phyloP scores from a whole-genome alignment of 2,329 filamentous ascomycete genomes.

The Fusarium nodosum region DNA sequence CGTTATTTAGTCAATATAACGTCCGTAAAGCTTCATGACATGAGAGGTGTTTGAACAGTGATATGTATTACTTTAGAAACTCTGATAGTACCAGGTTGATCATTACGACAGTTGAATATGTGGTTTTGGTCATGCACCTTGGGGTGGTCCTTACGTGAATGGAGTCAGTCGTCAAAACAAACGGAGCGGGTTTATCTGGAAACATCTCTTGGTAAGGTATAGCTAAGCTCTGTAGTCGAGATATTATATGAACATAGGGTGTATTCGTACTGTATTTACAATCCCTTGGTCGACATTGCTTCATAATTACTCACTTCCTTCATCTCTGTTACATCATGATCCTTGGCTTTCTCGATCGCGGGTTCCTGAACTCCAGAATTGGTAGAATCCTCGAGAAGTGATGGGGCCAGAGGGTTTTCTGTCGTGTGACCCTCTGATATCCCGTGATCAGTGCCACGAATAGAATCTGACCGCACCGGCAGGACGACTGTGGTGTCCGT shows the following conservation, averaged over 20 bases:
- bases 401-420: background rate
- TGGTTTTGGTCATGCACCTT: background rate
- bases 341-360: background rate
- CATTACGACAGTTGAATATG: background rate
- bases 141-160: background rate
- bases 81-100: background rate
- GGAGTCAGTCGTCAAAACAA: background rate
- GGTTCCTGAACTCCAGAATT: background rate
- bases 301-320: background rate
- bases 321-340: background rate
- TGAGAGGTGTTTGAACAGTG: background rate
- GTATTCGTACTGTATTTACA: background rate
- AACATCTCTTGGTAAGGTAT: background rate
- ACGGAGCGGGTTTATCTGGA: background rate
- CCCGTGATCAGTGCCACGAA: conserved; percentile 1
- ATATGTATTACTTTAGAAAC: background rate
- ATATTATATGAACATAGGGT: background rate
- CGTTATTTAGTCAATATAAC: background rate
- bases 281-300: background rate
- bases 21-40: background rate
- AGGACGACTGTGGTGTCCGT: conserved; percentile 23
- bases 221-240: background rate
- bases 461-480: conserved; percentile 20
- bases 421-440: background rate
- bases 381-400: background rate